Conservation (phyloP, 345 rosid species). For the Streptanthus diversifolius region DNA sequence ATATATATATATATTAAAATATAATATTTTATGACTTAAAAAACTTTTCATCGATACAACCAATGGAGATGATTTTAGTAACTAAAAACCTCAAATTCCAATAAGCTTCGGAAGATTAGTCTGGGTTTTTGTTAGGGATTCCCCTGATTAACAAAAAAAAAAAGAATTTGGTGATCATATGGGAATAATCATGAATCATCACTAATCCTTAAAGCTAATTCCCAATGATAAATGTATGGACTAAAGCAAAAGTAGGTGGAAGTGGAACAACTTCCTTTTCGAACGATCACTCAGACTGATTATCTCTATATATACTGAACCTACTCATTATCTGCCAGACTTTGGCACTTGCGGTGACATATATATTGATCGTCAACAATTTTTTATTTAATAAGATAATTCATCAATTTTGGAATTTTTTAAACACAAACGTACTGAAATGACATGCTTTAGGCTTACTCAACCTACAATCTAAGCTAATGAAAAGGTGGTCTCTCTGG, state of each 20-base stretch:
- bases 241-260: neutral
- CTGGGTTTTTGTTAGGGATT: neutral
- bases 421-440: neutral
- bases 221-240: constrained; percentile 9
- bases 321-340: constrained; percentile 18
- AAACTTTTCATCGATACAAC: too few relatives aligned
- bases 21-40: too few relatives aligned
- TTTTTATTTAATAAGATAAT: neutral
- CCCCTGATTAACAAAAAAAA: neutral
- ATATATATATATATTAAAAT: too few relatives aligned
- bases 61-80: too few relatives aligned
- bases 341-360: neutral
- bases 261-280: neutral
- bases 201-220: neutral
- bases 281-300: neutral
- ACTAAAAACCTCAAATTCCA: neutral
- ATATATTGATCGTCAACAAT: neutral
- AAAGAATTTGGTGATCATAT: neutral
- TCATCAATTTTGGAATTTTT: neutral
- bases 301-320: neutral
- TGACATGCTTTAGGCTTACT: constrained; percentile 21
- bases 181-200: too few relatives aligned
- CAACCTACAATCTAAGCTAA: constrained; percentile 29
- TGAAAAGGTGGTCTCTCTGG: neutral
- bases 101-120: neutral